These are phyloP conservation scores for Chrysosporium keratinophilum DNA, from an alignment of 2,329 filamentous ascomycete genomes.

Conservation along the genomic window DNA sequence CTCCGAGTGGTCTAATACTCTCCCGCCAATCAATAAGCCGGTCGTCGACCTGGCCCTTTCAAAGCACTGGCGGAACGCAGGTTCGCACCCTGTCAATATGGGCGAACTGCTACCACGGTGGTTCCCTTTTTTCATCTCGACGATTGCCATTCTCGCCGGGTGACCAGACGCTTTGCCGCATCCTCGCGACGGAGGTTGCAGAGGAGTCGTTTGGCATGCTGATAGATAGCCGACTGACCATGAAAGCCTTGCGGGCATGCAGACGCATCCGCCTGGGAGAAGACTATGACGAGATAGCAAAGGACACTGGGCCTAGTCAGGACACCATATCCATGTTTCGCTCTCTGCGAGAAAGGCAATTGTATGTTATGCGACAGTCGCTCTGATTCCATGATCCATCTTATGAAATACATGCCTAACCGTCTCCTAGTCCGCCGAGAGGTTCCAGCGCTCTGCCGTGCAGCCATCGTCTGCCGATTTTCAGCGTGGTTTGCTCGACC, in stretches of 20 bases:
- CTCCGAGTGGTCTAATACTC: no score
- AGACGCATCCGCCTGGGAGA: slow-evolving; percentile 3
- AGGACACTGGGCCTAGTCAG: slow-evolving; percentile 5
- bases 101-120: neutral
- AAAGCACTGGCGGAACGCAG: no score
- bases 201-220: slow-evolving; percentile 13
- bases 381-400: neutral
- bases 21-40: no score
- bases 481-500: slow-evolving; percentile 8
- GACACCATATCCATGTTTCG: slow-evolving; percentile 10
- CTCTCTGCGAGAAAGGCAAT: slow-evolving; percentile 11
- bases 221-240: slow-evolving; percentile 11
- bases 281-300: slow-evolving; percentile 9
- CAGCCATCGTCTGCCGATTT: slow-evolving; percentile 9
- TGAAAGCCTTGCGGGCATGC: slow-evolving; percentile 5
- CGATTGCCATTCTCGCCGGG: slow-evolving; percentile 3
- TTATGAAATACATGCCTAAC: slow-evolving; percentile 3
- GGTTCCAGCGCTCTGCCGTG: slow-evolving; percentile 6
- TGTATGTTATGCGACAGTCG: slow-evolving; percentile 4
- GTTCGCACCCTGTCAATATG: slow-evolving; percentile 5
- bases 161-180: slow-evolving; percentile 6
- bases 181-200: slow-evolving; percentile 8
- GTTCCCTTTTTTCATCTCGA: slow-evolving; percentile 11
- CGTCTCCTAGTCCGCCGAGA: slow-evolving; percentile 9
- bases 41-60: no score